These are phyloP conservation scores for Xylaria telfairii DNA, from an alignment of 495 filamentous ascomycete species.

Conservation along the genomic window DNA sequence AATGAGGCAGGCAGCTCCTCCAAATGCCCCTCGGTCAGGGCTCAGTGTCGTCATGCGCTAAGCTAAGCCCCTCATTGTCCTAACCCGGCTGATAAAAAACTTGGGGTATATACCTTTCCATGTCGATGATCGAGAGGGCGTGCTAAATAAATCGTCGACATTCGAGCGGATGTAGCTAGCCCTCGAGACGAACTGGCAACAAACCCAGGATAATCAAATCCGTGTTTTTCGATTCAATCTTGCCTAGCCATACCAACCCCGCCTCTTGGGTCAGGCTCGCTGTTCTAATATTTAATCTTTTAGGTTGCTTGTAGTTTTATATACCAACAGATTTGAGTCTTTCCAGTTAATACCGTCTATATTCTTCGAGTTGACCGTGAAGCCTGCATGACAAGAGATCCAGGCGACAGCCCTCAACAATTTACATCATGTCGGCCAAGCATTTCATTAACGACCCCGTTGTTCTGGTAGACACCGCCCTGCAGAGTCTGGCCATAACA, in stretches of 20 bases:
- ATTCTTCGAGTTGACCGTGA: neutral
- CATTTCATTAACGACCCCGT: slow-evolving; percentile 92
- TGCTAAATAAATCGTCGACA: neutral
- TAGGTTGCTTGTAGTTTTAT: slow-evolving; percentile 5
- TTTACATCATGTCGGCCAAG: slow-evolving; percentile 64
- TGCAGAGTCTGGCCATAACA: slow-evolving; percentile 77
- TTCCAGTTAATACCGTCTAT: neutral
- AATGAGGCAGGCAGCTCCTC: too few relatives aligned
- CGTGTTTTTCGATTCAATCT: neutral
- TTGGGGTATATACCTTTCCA: neutral
- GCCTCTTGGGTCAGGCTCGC: neutral
- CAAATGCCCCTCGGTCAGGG: slow-evolving; percentile 1
- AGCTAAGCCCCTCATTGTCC: slow-evolving; percentile 4
- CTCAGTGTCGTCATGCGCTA: neutral
- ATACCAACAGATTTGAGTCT: neutral
- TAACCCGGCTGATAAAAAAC: neutral
- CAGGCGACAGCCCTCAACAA: neutral
- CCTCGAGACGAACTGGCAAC: neutral
- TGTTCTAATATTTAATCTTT: neutral
- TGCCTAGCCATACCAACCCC: neutral
- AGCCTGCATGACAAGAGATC: neutral
- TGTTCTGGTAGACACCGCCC: slow-evolving; percentile 77
- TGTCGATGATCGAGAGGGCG: neutral
- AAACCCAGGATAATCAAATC: neutral
- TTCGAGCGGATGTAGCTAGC: neutral